Evolutionary conservation across 306 rosid genomes (phyloP).

Genomic region (Prunus fruticosa): DNA sequence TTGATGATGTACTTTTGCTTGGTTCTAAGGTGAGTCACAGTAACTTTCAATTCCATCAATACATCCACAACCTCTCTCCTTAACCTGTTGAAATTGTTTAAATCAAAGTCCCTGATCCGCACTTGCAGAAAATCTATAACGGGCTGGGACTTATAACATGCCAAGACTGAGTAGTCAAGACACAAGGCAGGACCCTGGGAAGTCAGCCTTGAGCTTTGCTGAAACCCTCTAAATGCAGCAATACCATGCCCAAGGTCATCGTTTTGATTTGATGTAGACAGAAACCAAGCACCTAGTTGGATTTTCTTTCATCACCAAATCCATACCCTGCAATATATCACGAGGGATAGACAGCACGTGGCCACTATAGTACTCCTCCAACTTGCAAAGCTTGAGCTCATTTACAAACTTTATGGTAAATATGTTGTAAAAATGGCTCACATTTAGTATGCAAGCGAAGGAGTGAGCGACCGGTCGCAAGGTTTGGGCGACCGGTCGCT

Average conservation of each 20-base stretch:
- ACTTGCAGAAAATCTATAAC: conserved; percentile 51
- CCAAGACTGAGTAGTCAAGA: conserved; percentile 71
- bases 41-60: conserved; percentile 52
- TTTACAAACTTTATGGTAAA: conserved; percentile 46
- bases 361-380: conserved; percentile 52
- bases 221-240: conserved; percentile 52
- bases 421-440: too few species aligned
- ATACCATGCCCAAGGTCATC: conserved; percentile 53
- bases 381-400: conserved; percentile 40
- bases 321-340: conserved; percentile 75
- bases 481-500: too few species aligned
- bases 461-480: too few species aligned
- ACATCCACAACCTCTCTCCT: conserved; percentile 32
- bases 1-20: conserved; percentile 43
- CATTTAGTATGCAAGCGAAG: too few species aligned
- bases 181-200: conserved; percentile 62
- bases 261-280: conserved; percentile 23
- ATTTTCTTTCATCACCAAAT: conserved; percentile 70
- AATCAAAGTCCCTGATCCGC: conserved; percentile 31
- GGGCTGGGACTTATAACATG: conserved; percentile 48
- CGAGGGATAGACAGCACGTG: conserved; percentile 41
- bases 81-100: conserved; percentile 31
- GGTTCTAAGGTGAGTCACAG: conserved; percentile 61
- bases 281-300: conserved; percentile 50
- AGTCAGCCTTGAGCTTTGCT: conserved; percentile 55